phyloP scores from a whole-genome alignment of 768 basidiomycete genomes.

The Filobasidium floriforme region DNA sequence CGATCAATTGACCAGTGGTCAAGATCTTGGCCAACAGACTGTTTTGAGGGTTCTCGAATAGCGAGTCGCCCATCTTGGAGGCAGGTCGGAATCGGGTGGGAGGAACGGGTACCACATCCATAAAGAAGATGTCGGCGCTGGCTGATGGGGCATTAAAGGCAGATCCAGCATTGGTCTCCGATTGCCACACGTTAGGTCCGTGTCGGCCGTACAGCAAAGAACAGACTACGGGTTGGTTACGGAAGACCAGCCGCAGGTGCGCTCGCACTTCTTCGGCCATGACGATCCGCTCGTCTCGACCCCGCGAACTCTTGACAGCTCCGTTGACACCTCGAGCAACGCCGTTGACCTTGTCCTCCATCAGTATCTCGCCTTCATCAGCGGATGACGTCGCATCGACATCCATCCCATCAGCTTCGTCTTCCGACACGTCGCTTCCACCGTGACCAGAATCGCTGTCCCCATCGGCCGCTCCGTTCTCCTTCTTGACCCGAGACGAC shows the following conservation, averaged over 20 bases:
- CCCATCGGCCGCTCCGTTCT: slow-evolving; percentile 24
- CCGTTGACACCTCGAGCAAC: slow-evolving; percentile 69
- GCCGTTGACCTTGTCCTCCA: slow-evolving; percentile 37
- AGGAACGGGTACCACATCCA: slow-evolving; percentile 81
- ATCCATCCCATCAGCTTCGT: slow-evolving; percentile 39
- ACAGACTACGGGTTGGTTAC: slow-evolving; percentile 72
- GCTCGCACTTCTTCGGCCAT: slow-evolving; percentile 87
- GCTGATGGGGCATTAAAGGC: slow-evolving; percentile 49
- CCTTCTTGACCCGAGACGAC: slow-evolving; percentile 5
- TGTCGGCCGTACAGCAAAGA: slow-evolving; percentile 86
- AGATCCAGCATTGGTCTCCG: slow-evolving; percentile 13
- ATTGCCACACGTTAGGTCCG: slow-evolving; percentile 51
- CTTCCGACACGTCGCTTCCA: slow-evolving; percentile 38
- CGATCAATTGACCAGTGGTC: slow-evolving; percentile 61
- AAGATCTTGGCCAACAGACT: slow-evolving; percentile 75
- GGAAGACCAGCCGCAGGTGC: slow-evolving; percentile 80
- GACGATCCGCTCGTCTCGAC: slow-evolving; percentile 82
- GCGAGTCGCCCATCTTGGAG: slow-evolving; percentile 76
- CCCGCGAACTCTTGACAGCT: slow-evolving; percentile 64
- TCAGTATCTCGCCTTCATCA: slow-evolving; percentile 44
- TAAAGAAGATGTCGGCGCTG: slow-evolving; percentile 87
- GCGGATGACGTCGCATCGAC: slow-evolving; percentile 34
- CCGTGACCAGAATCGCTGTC: slow-evolving; percentile 48
- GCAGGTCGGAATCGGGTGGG: slow-evolving; percentile 96
- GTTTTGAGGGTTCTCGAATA: slow-evolving; percentile 96